Evolutionary conservation across 345 rosid genomes (phyloP).

Genomic region (Conringia planisiliqua): DNA sequence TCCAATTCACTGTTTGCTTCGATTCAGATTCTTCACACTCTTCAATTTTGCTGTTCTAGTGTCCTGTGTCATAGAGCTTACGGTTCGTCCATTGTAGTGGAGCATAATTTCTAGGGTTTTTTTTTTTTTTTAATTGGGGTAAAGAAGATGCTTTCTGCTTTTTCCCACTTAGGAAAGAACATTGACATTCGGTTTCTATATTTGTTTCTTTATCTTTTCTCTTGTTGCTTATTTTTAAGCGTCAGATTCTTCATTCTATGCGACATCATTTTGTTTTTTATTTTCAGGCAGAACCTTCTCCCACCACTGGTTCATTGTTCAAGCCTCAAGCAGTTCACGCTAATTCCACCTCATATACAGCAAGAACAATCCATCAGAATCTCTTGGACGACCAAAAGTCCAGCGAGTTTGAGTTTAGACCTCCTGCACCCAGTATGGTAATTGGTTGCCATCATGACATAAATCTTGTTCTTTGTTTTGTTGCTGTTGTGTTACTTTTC

Average conservation of each 20-base stretch:
- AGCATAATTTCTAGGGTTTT: slow-evolving; percentile 7
- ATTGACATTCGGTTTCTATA: neutral
- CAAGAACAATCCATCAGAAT: slow-evolving; percentile 35
- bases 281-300: slow-evolving; percentile 84
- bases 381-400: slow-evolving; percentile 47
- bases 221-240: no score
- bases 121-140: neutral
- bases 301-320: slow-evolving; percentile 82
- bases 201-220: neutral
- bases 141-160: neutral
- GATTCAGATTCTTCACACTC: neutral
- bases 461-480: neutral
- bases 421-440: slow-evolving; percentile 68
- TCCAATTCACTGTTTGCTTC: neutral
- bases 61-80: neutral
- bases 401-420: slow-evolving; percentile 69
- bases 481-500: slow-evolving; percentile 14
- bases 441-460: neutral
- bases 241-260: no score
- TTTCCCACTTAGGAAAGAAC: neutral
- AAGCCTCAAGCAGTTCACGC: slow-evolving; percentile 55
- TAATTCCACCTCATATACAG: slow-evolving; percentile 39
- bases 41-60: neutral
- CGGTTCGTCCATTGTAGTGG: neutral
- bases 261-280: neutral